Base-by-base conservation (phyloP, 495 filamentous ascomycete species). In the Penicillium odoratum region DNA sequence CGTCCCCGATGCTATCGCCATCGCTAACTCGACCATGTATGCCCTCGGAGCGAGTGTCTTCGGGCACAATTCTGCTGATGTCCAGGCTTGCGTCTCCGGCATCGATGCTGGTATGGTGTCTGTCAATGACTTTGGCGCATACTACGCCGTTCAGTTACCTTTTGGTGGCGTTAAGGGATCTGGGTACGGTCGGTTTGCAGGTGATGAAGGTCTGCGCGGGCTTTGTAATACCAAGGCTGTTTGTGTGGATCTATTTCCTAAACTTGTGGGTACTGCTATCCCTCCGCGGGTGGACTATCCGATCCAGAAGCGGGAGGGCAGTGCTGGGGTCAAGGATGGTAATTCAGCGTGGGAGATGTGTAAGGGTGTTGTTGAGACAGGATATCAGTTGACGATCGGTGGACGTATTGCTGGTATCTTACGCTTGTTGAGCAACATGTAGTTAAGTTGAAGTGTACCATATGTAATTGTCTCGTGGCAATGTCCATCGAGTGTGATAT, bases 181-280 rank as follows among this genome's bases (percentile, higher is more conserved):
- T 42, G 94, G 94, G 3, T 97, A 98, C 70, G 94, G 95, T 6
- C 77, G 94, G 15, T 98, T 98, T 77, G 94, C 89, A 0, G 94
- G 91, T 36, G 89, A 88, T 48, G 94, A 98, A 68, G 94, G 95
- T 3, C 72, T 98, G 55, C 82, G 91, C 31, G 84, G 83, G 0
- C 63, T 98, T 48, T 94, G 91, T 65, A 97, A 97, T 75, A 59
- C 85, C 28, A 98, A 98, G 77, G 81, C 89, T 25, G 78, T 98
- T 28, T 95, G 91, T 66, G 80, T 84, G 57, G 94, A 98, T 78
- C 74, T 86, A 30, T 87, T 80, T 58, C 77, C 78, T 1, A 64
- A 66, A 47, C 34, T 81, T 38, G 79, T 69, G 71, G 77, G 82
- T 33, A 98, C 94, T 29, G 73, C 78, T 7, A 97, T 98, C 51